Evolutionary conservation across 2,329 filamentous ascomycete genomes (phyloP).

Genomic region (Grosmannia penicillata): DNA sequence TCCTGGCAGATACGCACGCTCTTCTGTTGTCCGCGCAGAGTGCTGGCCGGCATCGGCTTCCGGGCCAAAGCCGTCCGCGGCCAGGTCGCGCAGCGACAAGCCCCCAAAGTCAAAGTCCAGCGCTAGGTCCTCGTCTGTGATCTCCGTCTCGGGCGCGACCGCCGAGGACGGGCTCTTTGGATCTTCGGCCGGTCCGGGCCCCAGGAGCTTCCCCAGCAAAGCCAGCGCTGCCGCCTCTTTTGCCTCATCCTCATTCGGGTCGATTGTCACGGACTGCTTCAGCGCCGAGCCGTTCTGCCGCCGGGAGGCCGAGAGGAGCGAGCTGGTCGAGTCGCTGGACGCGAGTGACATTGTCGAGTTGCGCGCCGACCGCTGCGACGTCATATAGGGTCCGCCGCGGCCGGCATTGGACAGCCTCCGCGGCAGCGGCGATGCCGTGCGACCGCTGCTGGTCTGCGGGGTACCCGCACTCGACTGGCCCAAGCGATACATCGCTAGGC

Average conservation of each 20-base stretch:
- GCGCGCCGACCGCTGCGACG: conserved; percentile 55
- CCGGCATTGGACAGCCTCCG: conserved; percentile 48
- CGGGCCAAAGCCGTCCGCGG: conserved; percentile 18
- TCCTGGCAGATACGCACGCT: too few relatives aligned
- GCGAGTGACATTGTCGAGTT: conserved; percentile 68
- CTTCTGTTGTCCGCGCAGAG: conserved; percentile 49
- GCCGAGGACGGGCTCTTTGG: background rate
- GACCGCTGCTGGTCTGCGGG: conserved; percentile 44
- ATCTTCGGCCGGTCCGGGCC: conserved; percentile 5
- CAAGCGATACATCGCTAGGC: conserved; percentile 61
- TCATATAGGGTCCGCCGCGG: conserved; percentile 50
- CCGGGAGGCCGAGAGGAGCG: conserved; percentile 51
- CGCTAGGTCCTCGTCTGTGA: conserved; percentile 39
- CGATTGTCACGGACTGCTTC: conserved; percentile 43
- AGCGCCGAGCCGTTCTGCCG: conserved; percentile 53
- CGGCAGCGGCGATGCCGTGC: conserved; percentile 57
- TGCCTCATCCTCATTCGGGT: conserved; percentile 1
- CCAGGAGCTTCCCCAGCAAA: conserved; percentile 41
- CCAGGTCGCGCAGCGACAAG: conserved; percentile 61
- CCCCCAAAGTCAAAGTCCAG: conserved; percentile 65
- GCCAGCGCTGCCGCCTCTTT: conserved; percentile 56
- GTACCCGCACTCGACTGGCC: conserved; percentile 46
- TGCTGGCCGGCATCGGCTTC: conserved; percentile 19
- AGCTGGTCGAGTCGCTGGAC: conserved; percentile 62
- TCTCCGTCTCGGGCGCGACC: conserved; percentile 5